These are phyloP conservation scores for Amphicarpaea edgeworthii DNA, from an alignment of 306 rosid genomes.

Conservation along the genomic window DNA sequence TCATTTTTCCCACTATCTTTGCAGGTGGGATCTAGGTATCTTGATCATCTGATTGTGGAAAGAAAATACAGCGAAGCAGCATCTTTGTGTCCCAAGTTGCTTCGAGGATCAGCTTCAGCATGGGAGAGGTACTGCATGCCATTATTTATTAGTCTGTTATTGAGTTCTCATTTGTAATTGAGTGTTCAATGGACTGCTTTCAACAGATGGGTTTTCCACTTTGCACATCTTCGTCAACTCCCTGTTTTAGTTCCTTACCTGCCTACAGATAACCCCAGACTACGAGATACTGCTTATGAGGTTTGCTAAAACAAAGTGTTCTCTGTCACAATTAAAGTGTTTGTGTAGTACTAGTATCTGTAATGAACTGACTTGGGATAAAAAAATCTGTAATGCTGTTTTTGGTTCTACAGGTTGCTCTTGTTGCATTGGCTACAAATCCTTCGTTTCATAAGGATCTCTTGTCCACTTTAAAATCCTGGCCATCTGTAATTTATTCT, in stretches of 20 bases:
- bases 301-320: slow-evolving; percentile 57
- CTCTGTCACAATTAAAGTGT: slow-evolving; percentile 20
- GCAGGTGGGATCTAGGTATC: slow-evolving; percentile 96
- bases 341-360: slow-evolving; percentile 2
- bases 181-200: slow-evolving; percentile 45
- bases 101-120: slow-evolving; percentile 89
- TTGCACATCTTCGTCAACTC: slow-evolving; percentile 98
- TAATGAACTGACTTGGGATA: slow-evolving; percentile 27
- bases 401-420: slow-evolving; percentile 80
- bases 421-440: slow-evolving; percentile 92
- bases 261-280: slow-evolving; percentile 85
- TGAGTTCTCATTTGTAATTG: slow-evolving; percentile 42
- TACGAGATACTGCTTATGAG: slow-evolving; percentile 97
- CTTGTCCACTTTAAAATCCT: slow-evolving; percentile 75
- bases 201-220: slow-evolving; percentile 97
- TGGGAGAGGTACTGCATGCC: slow-evolving; percentile 84
- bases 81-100: slow-evolving; percentile 89
- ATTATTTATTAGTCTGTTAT: slow-evolving; percentile 26
- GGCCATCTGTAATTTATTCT: slow-evolving; percentile 88
- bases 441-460: slow-evolving; percentile 86
- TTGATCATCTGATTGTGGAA: slow-evolving; percentile 97
- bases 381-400: slow-evolving; percentile 33
- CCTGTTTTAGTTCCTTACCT: slow-evolving; percentile 91
- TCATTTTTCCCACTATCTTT: slow-evolving; percentile 42
- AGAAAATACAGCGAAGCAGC: slow-evolving; percentile 96